These are phyloP conservation scores for Isoetes taiwanensis DNA, from an alignment of 75 land plant genomes.

Conservation along the genomic window DNA sequence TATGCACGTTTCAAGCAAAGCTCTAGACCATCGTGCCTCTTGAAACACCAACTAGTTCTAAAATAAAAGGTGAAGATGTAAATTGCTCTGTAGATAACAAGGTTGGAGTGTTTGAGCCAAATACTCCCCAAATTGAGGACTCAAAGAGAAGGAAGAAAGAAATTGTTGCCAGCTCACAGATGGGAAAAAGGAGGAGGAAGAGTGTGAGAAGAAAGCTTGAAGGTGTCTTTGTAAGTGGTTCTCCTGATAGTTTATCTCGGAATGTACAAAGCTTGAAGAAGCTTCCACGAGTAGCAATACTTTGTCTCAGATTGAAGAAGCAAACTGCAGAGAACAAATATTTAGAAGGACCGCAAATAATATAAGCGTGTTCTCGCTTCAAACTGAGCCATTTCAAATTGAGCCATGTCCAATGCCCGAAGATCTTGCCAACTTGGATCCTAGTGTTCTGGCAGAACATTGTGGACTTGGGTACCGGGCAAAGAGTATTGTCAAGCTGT, in stretches of 20 bases:
- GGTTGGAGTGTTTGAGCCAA: neutral
- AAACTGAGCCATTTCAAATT: conserved; percentile 20
- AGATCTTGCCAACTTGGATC: conserved; percentile 35
- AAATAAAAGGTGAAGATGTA: conserved; percentile 1
- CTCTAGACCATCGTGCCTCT: conserved; percentile 3
- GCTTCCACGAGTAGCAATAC: conserved; percentile 6
- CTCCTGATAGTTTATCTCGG: neutral
- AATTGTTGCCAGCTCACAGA: neutral
- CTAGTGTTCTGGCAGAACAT: conserved; percentile 21
- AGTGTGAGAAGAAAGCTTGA: neutral
- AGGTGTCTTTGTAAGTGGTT: neutral
- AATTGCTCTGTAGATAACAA: too few relatives aligned
- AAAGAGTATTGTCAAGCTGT: conserved; percentile 28
- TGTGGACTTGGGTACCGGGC: conserved; percentile 57
- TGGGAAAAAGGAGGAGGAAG: neutral
- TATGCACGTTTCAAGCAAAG: conserved; percentile 45
- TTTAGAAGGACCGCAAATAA: neutral
- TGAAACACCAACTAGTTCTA: conserved; percentile 2
- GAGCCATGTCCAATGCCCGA: conserved; percentile 41
- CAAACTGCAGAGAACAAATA: neutral
- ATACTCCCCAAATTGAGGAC: neutral
- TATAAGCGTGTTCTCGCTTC: neutral
- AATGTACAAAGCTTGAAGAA: conserved; percentile 11
- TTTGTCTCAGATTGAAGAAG: neutral
- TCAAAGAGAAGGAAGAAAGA: conserved; percentile 3